Percentiles rank a stretch among this genome's conserved stretches.
Conservation (phyloP, 176 grass and related monocot genomes). For the Saccharum spontaneum region DNA sequence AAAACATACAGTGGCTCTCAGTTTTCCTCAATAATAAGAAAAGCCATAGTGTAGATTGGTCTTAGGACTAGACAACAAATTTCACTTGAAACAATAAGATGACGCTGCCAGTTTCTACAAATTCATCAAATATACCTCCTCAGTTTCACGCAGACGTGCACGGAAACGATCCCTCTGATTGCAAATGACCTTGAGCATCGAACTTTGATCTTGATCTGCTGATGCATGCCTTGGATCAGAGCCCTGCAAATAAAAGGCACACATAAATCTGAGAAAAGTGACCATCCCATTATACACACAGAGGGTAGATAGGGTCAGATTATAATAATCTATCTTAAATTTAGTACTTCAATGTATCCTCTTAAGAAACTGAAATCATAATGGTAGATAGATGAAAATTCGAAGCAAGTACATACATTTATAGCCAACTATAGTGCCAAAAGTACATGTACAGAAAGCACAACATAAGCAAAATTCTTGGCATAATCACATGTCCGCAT, state of each 20-base stretch:
- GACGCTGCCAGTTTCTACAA: neutral
- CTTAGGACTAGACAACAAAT: neutral
- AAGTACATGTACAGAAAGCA: neutral
- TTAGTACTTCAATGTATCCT: neutral
- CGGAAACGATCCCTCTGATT: conserved; percentile 97
- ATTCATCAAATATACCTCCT: conserved; percentile 68
- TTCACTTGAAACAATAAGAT: conserved; percentile 26
- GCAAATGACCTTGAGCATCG: conserved; percentile 99
- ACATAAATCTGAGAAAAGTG: conserved; percentile 3
- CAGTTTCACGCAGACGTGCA: conserved; percentile 81
- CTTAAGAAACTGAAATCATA: conserved; percentile 26
- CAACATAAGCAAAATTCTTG: neutral
- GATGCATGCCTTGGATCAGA: conserved; percentile 69
- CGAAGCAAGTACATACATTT: neutral
- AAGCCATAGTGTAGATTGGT: neutral
- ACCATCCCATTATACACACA: conserved; percentile 1
- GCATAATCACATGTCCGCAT: neutral
- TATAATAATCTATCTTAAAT: neutral
- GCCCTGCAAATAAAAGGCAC: conserved; percentile 56
- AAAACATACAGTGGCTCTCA: conserved; percentile 19
- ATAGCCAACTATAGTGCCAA: neutral
- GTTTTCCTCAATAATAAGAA: neutral
- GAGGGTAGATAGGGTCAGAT: conserved; percentile 1
- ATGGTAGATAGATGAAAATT: neutral
- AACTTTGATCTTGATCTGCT: conserved; percentile 96